Evolutionary conservation across 768 basidiomycete genomes (phyloP), one percentile per base, ranked within the genome.

Genomic region (Termitomyces sp.): DNA sequence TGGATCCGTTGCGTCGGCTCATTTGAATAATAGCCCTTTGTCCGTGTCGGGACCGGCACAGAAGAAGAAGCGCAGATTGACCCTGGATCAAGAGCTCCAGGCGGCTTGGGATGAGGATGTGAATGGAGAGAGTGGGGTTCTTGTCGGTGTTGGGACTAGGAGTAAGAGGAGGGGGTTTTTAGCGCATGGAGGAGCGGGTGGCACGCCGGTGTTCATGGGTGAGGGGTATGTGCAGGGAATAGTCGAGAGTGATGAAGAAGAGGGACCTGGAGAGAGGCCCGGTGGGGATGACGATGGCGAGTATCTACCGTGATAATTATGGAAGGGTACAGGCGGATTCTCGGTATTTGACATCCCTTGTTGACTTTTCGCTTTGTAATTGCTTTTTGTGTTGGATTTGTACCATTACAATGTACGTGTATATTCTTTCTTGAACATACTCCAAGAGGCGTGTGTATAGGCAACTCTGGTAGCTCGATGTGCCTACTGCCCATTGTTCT

Each of bases 101-200:
- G 68, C 66, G 52, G 83, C 81, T 2, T 66, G 57, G 59, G 66
- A 59, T 43, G 53, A 28, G 21, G 66, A 65, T 40, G 75, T 21
- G 21, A 66, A 65, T 38, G 74, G 73, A 19, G 83, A 87, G 1
- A 76, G 72, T 55, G 78, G 75, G 22, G 70, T 81, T 14, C 75
- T 82, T 12, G 67, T 74, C 2, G 85, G 78, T 17, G 75, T 80
- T 2, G 87, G 87, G 11, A 80, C 73, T 40, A 74, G 74, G 64
- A 80, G 75, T 49, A 81, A 76, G 60, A 73, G 68, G 17, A 70
- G 65, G 5, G 85, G 87, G 2, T 92, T 90, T 58, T 71, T 90
- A 21, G 84, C 87, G 3, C 84, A 82, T 62, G 89, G 89, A 12
- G 89, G 90, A 0, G 88, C 78, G 10, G 88, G 84, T 22, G 90